Percentiles rank a stretch among this genome's conserved stretches.
These are phyloP conservation scores for Arthrinium phaeospermum DNA, from an alignment of 2,329 filamentous ascomycete genomes.

Conservation along the genomic window DNA sequence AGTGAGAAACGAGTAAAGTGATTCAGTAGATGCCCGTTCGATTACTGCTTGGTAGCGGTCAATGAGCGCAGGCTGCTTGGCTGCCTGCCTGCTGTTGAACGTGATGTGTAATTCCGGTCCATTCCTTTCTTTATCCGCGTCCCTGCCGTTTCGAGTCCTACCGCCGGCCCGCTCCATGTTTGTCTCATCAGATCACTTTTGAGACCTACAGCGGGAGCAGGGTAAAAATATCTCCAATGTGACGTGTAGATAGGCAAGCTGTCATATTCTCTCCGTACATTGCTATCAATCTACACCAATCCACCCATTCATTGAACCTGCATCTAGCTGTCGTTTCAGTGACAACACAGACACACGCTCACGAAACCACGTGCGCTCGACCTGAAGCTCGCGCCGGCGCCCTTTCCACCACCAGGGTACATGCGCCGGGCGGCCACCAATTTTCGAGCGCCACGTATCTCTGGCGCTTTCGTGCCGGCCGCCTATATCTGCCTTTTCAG, in stretches of 20 bases:
- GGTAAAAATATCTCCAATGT: background rate
- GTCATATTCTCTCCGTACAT: background rate
- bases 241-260: background rate
- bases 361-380: conserved; percentile 11
- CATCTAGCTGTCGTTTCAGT: background rate
- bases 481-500: background rate
- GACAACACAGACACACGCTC: background rate
- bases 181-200: background rate
- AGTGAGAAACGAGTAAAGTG: background rate
- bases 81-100: background rate
- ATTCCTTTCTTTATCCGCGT: conserved; percentile 3
- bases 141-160: background rate
- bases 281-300: background rate
- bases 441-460: background rate
- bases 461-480: background rate
- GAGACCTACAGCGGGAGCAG: background rate
- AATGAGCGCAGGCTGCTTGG: background rate
- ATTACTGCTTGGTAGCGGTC: too few species aligned
- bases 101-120: background rate
- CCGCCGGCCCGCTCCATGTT: background rate
- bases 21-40: background rate
- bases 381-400: background rate
- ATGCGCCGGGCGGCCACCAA: background rate
- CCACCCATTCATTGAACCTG: background rate
- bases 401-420: background rate